Conservation (phyloP, 208 protist species). For the Crithidia fasciculata region DNA sequence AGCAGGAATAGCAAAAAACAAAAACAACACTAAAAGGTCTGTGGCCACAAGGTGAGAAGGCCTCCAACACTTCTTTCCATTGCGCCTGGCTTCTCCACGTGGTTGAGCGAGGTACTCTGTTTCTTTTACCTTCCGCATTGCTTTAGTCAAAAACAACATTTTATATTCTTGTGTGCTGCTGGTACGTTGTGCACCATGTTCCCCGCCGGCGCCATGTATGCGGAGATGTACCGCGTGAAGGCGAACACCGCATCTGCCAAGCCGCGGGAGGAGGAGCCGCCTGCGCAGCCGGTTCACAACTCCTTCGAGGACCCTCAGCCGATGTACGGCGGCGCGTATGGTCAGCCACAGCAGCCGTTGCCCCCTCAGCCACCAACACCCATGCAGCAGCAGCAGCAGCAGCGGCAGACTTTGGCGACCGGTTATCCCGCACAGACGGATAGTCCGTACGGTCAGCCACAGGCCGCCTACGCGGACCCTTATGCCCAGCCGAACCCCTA, state of each 20-base stretch:
- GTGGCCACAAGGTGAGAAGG: too few relatives aligned
- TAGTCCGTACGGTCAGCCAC: constrained; percentile 15
- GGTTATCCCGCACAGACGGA: constrained; percentile 9
- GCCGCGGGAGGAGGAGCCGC: constrained; percentile 14
- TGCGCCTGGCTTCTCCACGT: too few relatives aligned
- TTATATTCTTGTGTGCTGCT: background rate
- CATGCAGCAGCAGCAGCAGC: constrained; percentile 13
- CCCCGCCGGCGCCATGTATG: constrained; percentile 30
- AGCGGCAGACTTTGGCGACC: background rate
- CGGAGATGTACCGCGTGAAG: constrained; percentile 31
- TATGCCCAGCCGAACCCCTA: constrained; percentile 21
- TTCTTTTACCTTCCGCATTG: background rate
- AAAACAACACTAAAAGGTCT: too few relatives aligned
- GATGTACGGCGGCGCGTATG: constrained; percentile 16
- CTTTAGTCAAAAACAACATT: background rate
- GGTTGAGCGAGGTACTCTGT: background rate
- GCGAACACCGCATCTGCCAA: constrained; percentile 7
- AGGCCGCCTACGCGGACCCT: constrained; percentile 20
- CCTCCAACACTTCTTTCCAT: too few relatives aligned
- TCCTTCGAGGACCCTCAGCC: constrained; percentile 58
- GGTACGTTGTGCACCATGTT: constrained; percentile 12
- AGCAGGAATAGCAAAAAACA: too few relatives aligned
- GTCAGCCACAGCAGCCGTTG: background rate
- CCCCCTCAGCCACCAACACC: constrained; percentile 4
- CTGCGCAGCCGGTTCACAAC: constrained; percentile 43